A percentile compares a stretch with the other conserved stretches of the same genome.
These are phyloP conservation scores for Calamus simplicifolius DNA, from an alignment of 176 grass and related monocot species.

Conservation along the genomic window DNA sequence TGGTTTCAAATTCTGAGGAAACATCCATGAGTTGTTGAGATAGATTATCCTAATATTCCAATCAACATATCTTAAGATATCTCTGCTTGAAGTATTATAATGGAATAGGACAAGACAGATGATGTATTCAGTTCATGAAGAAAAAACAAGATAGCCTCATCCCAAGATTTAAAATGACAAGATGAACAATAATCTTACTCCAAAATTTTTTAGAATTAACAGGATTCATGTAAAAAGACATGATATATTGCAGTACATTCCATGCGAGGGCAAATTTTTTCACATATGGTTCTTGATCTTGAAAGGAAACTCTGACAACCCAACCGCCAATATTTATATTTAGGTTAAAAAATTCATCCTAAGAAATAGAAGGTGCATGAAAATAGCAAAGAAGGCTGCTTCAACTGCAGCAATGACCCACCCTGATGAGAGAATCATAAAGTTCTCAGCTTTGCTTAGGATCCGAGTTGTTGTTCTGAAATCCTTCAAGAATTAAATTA, in stretches of 20 bases:
- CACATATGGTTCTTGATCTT: not conserved
- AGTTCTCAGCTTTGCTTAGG: constrained; percentile 19
- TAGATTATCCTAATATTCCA: no score
- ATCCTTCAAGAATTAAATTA: constrained; percentile 46
- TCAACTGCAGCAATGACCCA: not conserved
- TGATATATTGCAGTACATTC: not conserved
- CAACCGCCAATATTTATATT: not conserved
- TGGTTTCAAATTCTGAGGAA: no score
- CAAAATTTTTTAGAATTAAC: not conserved
- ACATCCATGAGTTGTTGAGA: no score
- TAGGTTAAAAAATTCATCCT: not conserved
- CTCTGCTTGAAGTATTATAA: no score
- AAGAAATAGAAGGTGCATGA: not conserved
- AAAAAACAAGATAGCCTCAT: no score
- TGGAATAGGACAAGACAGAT: no score
- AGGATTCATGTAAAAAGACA: not conserved
- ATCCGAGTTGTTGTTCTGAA: constrained; percentile 11
- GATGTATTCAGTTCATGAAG: no score
- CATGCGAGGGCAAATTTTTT: not conserved
- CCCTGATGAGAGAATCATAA: not conserved
- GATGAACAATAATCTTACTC: not conserved
- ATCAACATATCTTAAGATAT: no score
- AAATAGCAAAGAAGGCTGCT: not conserved
- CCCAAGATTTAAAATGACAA: no score
- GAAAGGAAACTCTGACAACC: not conserved